These are phyloP conservation scores for Raffaelea ambrosiae DNA, from an alignment of 2,329 filamentous ascomycete genomes.

Conservation along the genomic window DNA sequence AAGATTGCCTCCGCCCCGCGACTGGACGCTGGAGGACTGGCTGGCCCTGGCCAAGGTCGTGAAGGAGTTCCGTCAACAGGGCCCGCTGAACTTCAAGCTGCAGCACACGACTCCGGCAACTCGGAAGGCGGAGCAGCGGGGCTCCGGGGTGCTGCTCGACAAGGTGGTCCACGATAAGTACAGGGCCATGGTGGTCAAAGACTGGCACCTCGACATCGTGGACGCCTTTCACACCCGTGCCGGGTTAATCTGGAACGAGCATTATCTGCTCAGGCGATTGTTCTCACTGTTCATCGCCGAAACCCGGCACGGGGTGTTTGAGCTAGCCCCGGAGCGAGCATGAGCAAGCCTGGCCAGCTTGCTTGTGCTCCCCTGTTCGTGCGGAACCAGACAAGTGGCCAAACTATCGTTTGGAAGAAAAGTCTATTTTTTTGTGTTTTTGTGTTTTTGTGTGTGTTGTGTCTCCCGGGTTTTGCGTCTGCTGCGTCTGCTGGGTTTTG, in stretches of 20 bases:
- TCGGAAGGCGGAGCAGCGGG: not conserved
- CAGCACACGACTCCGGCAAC: slow-evolving; percentile 11
- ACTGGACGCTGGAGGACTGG: slow-evolving; percentile 36
- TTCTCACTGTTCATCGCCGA: slow-evolving; percentile 46
- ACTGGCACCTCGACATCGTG: slow-evolving; percentile 51
- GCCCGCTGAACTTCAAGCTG: slow-evolving; percentile 29
- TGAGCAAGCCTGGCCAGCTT: no score
- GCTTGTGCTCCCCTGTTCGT: no score
- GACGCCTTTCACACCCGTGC: slow-evolving; percentile 42
- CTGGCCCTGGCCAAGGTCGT: slow-evolving; percentile 42
- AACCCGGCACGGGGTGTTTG: slow-evolving; percentile 24
- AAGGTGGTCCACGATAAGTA: slow-evolving; percentile 39
- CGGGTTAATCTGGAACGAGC: slow-evolving; percentile 39
- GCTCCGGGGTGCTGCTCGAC: slow-evolving; percentile 29
- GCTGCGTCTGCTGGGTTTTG: no score
- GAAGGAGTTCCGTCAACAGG: slow-evolving; percentile 37
- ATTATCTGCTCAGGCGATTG: slow-evolving; percentile 39
- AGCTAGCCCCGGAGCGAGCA: no score
- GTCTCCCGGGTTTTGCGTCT: no score
- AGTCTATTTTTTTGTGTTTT: no score
- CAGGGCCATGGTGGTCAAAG: slow-evolving; percentile 37
- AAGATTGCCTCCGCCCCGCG: slow-evolving; percentile 2
- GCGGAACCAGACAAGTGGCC: no score
- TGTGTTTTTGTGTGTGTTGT: no score
- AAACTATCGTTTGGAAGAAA: no score